phyloP scores from a whole-genome alignment of 371 early-diverging fungal species.

The Mortierella sp. region DNA sequence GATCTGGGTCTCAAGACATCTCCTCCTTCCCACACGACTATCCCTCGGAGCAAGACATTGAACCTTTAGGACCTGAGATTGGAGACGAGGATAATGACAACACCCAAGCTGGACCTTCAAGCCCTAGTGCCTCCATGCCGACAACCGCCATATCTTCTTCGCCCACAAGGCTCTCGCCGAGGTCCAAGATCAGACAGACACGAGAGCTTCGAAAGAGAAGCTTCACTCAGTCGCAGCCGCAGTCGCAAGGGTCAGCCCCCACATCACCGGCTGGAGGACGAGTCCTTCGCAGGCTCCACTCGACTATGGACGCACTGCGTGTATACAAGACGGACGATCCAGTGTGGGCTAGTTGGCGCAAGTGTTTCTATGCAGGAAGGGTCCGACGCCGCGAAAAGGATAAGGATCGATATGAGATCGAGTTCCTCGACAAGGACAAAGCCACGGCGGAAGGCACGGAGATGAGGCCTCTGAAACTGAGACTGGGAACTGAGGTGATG shows the following conservation, averaged over 20 bases:
- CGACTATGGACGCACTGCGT: slow-evolving; percentile 18
- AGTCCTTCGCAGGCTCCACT: slow-evolving; percentile 15
- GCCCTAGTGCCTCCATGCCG: too few relatives aligned
- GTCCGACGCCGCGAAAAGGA: slow-evolving; percentile 2
- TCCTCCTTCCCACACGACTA: slow-evolving; percentile 24
- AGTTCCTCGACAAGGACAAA: slow-evolving; percentile 25
- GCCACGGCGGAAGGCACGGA: background rate
- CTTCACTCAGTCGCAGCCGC: too few relatives aligned
- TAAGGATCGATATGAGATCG: slow-evolving; percentile 14
- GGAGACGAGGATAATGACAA: background rate
- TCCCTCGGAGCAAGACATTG: slow-evolving; percentile 13
- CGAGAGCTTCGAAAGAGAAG: slow-evolving; percentile 17
- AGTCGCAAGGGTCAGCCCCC: background rate
- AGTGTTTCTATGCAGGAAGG: slow-evolving; percentile 25
- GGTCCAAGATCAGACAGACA: slow-evolving; percentile 13
- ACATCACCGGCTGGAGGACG: slow-evolving; percentile 18
- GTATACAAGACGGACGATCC: slow-evolving; percentile 21
- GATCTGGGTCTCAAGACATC: slow-evolving; percentile 40
- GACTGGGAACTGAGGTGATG: slow-evolving; percentile 29
- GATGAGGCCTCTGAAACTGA: slow-evolving; percentile 42
- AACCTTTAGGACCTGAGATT: background rate
- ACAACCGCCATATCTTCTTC: background rate
- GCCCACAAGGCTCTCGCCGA: slow-evolving; percentile 1
- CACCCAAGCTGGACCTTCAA: background rate
- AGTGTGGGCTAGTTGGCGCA: slow-evolving; percentile 43